phyloP scores from a whole-genome alignment of 345 rosid species.

The Viola odorata region DNA sequence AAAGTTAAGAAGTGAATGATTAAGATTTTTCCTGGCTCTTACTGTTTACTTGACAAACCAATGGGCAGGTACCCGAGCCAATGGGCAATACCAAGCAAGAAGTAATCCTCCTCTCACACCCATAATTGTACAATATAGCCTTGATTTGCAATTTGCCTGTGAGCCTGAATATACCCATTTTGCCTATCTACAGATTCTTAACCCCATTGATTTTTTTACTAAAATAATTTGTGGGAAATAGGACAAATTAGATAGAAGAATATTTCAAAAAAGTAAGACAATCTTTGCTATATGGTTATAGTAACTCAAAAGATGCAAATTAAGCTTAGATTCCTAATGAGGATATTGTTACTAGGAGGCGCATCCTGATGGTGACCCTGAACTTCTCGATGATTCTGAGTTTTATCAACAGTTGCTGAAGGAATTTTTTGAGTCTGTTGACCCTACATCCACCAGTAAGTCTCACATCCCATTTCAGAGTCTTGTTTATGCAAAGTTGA shows the following conservation, averaged over 20 bases:
- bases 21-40: not conserved
- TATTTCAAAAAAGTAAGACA: too few species aligned
- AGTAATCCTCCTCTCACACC: slow-evolving; percentile 27
- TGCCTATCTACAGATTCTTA: too few species aligned
- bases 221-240: too few species aligned
- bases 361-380: slow-evolving; percentile 65
- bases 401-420: slow-evolving; percentile 81
- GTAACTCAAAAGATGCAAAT: too few species aligned
- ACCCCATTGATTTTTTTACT: too few species aligned
- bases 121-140: too few species aligned
- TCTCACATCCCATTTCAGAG: not conserved
- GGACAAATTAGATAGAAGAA: too few species aligned
- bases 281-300: too few species aligned
- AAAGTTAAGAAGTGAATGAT: not conserved
- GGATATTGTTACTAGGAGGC: slow-evolving; percentile 37
- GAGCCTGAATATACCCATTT: too few species aligned
- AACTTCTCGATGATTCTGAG: slow-evolving; percentile 79
- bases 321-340: too few species aligned
- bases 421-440: slow-evolving; percentile 76
- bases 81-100: slow-evolving; percentile 30
- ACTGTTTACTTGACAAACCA: slow-evolving; percentile 15
- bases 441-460: slow-evolving; percentile 63
- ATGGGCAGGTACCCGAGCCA: slow-evolving; percentile 30
- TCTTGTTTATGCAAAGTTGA: not conserved
- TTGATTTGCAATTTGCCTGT: too few species aligned